Conservation (phyloP, 768 basidiomycete species). For the Strobilomyces dryophilus region DNA sequence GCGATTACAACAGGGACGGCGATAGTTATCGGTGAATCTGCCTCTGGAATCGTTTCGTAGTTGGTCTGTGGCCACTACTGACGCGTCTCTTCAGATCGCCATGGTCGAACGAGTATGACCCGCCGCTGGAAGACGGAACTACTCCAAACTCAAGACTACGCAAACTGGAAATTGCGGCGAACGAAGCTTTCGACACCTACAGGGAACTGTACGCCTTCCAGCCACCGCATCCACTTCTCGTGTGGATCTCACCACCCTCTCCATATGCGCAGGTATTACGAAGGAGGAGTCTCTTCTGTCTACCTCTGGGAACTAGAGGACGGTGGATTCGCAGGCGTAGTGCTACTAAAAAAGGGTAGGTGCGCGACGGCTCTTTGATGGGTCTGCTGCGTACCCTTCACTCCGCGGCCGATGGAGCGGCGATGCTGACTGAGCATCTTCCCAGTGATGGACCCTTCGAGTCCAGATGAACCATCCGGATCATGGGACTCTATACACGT, state of each 20-base stretch:
- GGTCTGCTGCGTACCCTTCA: background rate
- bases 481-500: slow-evolving; percentile 99
- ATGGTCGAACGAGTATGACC: slow-evolving; percentile 97
- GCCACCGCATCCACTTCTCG: background rate
- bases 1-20: slow-evolving; percentile 91
- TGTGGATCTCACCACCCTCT: background rate
- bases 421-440: slow-evolving; percentile 1
- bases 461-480: slow-evolving; percentile 63
- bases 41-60: background rate
- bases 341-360: slow-evolving; percentile 90
- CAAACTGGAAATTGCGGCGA: slow-evolving; percentile 88
- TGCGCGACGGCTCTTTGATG: slow-evolving; percentile 1
- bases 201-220: slow-evolving; percentile 71
- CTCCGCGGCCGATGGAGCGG: background rate
- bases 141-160: slow-evolving; percentile 79
- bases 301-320: slow-evolving; percentile 99
- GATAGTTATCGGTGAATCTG: slow-evolving; percentile 69
- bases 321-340: slow-evolving; percentile 94
- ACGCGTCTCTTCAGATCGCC: slow-evolving; percentile 65
- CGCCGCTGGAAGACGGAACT: slow-evolving; percentile 86
- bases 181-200: slow-evolving; percentile 97
- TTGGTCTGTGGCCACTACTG: slow-evolving; percentile 5
- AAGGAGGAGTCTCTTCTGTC: slow-evolving; percentile 95
- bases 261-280: slow-evolving; percentile 70
- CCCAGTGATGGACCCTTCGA: slow-evolving; percentile 58